A percentile compares a stretch with the other conserved stretches of the same genome.
phyloP scores from a whole-genome alignment of 2,329 filamentous ascomycete species.

The Calycina herbarum region DNA sequence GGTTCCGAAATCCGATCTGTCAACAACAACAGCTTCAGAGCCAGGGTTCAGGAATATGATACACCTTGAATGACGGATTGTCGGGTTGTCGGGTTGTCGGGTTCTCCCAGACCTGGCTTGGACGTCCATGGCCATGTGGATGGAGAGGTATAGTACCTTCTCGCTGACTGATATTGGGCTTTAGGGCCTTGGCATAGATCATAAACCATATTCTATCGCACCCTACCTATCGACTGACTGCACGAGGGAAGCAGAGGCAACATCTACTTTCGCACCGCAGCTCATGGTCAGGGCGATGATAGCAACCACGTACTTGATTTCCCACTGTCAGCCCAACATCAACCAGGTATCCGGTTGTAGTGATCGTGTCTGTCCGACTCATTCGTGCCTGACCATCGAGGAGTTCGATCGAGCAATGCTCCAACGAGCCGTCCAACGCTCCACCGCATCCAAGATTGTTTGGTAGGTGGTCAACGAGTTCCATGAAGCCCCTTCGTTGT shows the following conservation, averaged over 20 bases:
- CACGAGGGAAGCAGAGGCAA: neutral
- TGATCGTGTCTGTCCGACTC: neutral
- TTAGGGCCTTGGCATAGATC: neutral
- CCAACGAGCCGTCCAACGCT: neutral
- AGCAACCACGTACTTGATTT: neutral
- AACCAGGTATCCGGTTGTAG: constrained; percentile 3
- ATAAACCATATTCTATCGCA: too few species aligned
- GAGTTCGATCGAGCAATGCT: neutral
- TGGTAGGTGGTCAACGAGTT: neutral
- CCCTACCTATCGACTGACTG: neutral
- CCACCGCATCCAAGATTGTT: neutral
- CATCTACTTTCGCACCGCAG: neutral
- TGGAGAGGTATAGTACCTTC: neutral
- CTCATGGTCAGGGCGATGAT: neutral
- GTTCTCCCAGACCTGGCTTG: neutral
- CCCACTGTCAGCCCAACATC: neutral
- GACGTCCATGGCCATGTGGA: neutral
- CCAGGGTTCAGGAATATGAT: neutral
- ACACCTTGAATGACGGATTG: neutral
- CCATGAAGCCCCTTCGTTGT: neutral
- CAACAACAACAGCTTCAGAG: neutral
- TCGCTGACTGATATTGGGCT: neutral
- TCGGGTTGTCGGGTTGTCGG: neutral
- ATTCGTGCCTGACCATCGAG: neutral
- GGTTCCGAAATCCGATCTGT: neutral